A percentile compares a stretch with the other conserved stretches of the same genome.
Evolutionary conservation across 495 filamentous ascomycete species (phyloP).

Genomic region (Talaromyces liani): DNA sequence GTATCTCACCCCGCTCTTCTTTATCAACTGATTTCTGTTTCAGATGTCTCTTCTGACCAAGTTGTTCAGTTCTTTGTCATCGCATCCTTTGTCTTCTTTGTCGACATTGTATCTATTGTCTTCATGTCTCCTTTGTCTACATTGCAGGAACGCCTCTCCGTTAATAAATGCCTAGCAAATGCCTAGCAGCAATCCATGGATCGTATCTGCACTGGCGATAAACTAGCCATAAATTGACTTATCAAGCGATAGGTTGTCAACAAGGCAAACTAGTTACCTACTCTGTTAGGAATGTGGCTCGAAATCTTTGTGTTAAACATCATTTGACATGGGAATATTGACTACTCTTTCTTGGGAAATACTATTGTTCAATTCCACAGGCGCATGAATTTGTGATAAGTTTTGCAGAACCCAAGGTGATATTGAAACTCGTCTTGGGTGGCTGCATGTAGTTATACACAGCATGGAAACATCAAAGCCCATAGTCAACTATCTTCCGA

Average conservation of each 20-base stretch:
- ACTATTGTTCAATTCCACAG: neutral
- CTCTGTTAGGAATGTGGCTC: no score
- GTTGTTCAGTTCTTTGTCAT: neutral
- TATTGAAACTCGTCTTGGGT: neutral
- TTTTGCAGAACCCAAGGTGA: neutral
- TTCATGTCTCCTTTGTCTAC: neutral
- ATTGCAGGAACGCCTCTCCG: neutral
- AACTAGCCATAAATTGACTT: neutral
- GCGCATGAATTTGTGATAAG: neutral
- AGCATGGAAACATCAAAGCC: neutral
- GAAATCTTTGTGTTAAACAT: neutral
- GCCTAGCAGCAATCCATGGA: neutral
- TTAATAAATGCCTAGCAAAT: neutral
- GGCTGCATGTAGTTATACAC: neutral
- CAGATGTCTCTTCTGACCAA: neutral
- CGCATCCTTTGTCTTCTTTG: neutral
- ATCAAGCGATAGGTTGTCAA: neutral
- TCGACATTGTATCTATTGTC: neutral
- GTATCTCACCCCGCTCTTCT: neutral
- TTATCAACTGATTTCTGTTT: neutral
- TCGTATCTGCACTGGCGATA: neutral
- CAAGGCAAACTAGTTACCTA: neutral
- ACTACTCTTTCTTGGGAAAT: neutral
- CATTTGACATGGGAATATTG: neutral
- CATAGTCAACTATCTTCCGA: neutral